Conservation (phyloP, 2,329 filamentous ascomycete genomes). For the Neurospora sp. region DNA sequence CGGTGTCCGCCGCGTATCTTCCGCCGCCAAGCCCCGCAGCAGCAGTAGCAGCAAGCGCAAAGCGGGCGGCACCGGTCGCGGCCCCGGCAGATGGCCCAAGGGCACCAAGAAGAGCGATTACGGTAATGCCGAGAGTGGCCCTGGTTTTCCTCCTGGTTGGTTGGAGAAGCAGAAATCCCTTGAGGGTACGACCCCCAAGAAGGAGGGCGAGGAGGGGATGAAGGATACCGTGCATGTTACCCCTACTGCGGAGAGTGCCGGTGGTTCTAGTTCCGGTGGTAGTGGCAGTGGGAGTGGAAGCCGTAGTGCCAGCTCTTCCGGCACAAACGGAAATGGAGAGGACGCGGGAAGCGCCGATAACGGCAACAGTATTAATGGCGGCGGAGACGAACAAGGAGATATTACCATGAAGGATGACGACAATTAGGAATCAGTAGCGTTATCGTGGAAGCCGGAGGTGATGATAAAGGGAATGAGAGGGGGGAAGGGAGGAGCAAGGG, state of each 20-base stretch:
- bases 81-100: conserved; percentile 57
- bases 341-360: background rate
- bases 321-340: background rate
- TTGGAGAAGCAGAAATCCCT: conserved; percentile 23
- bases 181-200: conserved; percentile 8
- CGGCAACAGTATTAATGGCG: background rate
- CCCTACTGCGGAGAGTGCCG: conserved; percentile 8
- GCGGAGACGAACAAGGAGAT: background rate
- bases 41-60: conserved; percentile 37
- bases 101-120: conserved; percentile 60
- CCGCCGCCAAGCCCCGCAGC: conserved; percentile 27
- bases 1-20: conserved; percentile 20
- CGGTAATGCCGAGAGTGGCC: conserved; percentile 54
- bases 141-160: conserved; percentile 52
- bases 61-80: conserved; percentile 52
- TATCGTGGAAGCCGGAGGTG: background rate
- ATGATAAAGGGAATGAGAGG: background rate
- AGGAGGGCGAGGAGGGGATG: conserved; percentile 18
- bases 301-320: background rate
- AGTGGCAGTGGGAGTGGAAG: background rate
- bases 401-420: background rate
- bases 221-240: conserved; percentile 30
- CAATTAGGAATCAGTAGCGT: background rate
- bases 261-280: background rate
- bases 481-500: background rate